phyloP scores from a whole-genome alignment of 306 rosid genomes.

The Sicyos baderoa region DNA sequence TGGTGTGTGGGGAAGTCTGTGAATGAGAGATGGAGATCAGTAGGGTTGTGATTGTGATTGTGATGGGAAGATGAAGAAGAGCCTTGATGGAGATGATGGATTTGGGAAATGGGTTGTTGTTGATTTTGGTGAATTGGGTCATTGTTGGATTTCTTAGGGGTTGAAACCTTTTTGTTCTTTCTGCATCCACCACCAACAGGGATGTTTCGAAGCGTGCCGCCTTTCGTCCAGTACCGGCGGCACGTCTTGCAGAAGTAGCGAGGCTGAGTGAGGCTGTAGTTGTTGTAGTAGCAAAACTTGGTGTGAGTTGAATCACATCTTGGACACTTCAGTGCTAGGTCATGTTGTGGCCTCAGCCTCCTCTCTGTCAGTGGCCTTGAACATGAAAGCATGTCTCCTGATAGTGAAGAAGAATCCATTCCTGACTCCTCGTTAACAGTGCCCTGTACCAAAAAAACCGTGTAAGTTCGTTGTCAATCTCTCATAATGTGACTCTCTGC shows the following conservation, averaged over 20 bases:
- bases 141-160: slow-evolving; percentile 49
- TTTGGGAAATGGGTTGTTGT: slow-evolving; percentile 17
- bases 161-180: slow-evolving; percentile 72
- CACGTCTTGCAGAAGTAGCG: slow-evolving; percentile 96
- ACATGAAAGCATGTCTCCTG: slow-evolving; percentile 65
- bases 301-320: slow-evolving; percentile 94
- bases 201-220: slow-evolving; percentile 89
- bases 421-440: slow-evolving; percentile 61
- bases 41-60: slow-evolving; percentile 30
- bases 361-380: slow-evolving; percentile 69
- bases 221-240: slow-evolving; percentile 95
- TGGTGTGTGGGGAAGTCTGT: slow-evolving; percentile 57
- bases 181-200: slow-evolving; percentile 95
- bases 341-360: slow-evolving; percentile 69
- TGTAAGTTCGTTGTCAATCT: background rate
- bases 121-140: slow-evolving; percentile 20
- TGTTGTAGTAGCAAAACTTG: slow-evolving; percentile 97
- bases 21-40: slow-evolving; percentile 63
- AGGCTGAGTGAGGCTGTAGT: slow-evolving; percentile 93
- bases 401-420: slow-evolving; percentile 69
- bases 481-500: background rate
- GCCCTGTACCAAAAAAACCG: slow-evolving; percentile 34
- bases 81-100: slow-evolving; percentile 21
- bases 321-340: slow-evolving; percentile 79
- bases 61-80: slow-evolving; percentile 20